Evolutionary conservation across 176 grass and related monocot genomes (phyloP), one percentile per base, ranked within the genome.

Genomic region (Dactylis glomerata): DNA sequence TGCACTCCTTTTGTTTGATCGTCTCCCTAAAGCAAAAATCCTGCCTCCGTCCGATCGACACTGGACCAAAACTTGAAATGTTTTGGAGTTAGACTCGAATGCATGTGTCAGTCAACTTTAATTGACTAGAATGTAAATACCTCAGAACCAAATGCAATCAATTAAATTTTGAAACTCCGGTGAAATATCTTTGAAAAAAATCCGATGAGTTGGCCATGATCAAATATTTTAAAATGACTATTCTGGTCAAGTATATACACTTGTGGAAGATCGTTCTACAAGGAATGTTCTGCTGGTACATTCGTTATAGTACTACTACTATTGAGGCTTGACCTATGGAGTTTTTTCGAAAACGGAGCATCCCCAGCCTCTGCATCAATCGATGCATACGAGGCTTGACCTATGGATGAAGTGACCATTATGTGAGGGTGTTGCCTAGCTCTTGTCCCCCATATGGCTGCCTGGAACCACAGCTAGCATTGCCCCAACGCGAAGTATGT

Each of bases 321-420:
- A 79, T 62, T 76, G 52, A 27, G 56, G 71, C 86, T 86, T 86
- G 83, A 90, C 88, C 84, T 78, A 73, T 20, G 24, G 71, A 77
- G n/a, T n/a, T n/a, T n/a, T n/a, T n/a, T n/a, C n/a, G n/a, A n/a
- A n/a, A n/a, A n/a, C n/a, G n/a, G n/a, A n/a, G n/a, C n/a, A n/a
- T n/a, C n/a, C n/a, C n/a, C n/a, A n/a, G n/a, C n/a, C n/a, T n/a
- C n/a, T n/a, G n/a, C n/a, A n/a, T n/a, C n/a, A n/a, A n/a, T n/a
- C n/a, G n/a, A n/a, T n/a, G n/a, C n/a, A n/a, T n/a, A n/a, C n/a
- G 52, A 27, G 56, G 71, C 86, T 86, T 86, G 83, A 90, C 88
- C 84, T 78, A 73, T 20, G 24, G 71, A 77, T 54, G 72, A 49
- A 44, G 26, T 64, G 78, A 62, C 41, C 78, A 42, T 32, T 64